These are phyloP conservation scores for Quercus ilex DNA, from an alignment of 306 rosid species.

Conservation along the genomic window DNA sequence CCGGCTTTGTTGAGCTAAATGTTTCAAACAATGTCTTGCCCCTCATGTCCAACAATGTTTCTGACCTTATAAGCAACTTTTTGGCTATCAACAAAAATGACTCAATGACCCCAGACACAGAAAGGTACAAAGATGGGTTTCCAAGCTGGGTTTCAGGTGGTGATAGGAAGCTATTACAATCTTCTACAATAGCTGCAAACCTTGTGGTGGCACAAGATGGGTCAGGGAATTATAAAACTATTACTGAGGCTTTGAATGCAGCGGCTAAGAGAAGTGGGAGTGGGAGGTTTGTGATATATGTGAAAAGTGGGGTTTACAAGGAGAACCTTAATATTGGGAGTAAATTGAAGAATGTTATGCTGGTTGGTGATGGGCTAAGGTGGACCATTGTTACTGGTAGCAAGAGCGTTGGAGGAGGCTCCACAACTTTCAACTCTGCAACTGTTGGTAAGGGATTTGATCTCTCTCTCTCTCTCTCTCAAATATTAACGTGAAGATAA, in stretches of 20 bases:
- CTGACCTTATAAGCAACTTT: slow-evolving; percentile 39
- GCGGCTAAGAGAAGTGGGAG: slow-evolving; percentile 29
- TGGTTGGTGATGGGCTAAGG: slow-evolving; percentile 49
- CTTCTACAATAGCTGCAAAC: slow-evolving; percentile 20
- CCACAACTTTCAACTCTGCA: slow-evolving; percentile 53
- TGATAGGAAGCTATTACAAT: slow-evolving; percentile 43
- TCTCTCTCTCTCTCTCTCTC: not conserved
- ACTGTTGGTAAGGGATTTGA: slow-evolving; percentile 44
- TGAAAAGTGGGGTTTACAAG: slow-evolving; percentile 44
- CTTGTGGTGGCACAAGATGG: slow-evolving; percentile 64
- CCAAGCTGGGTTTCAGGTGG: slow-evolving; percentile 43
- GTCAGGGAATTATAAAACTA: slow-evolving; percentile 37
- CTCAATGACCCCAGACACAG: slow-evolving; percentile 11
- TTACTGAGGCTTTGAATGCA: slow-evolving; percentile 41
- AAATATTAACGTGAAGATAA: no score
- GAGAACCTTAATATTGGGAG: slow-evolving; percentile 46
- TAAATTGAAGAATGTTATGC: slow-evolving; percentile 41
- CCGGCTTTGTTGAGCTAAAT: slow-evolving; percentile 49
- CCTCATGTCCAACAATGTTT: slow-evolving; percentile 45
- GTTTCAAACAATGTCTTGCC: slow-evolving; percentile 38
- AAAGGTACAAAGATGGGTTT: slow-evolving; percentile 26
- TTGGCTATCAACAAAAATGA: slow-evolving; percentile 34
- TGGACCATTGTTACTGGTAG: slow-evolving; percentile 47
- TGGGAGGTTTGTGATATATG: slow-evolving; percentile 46
- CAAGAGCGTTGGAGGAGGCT: slow-evolving; percentile 50